Evolutionary conservation across 805 yeast genomes (phyloP).

Genomic region (Phaffomyces opuntiae): DNA sequence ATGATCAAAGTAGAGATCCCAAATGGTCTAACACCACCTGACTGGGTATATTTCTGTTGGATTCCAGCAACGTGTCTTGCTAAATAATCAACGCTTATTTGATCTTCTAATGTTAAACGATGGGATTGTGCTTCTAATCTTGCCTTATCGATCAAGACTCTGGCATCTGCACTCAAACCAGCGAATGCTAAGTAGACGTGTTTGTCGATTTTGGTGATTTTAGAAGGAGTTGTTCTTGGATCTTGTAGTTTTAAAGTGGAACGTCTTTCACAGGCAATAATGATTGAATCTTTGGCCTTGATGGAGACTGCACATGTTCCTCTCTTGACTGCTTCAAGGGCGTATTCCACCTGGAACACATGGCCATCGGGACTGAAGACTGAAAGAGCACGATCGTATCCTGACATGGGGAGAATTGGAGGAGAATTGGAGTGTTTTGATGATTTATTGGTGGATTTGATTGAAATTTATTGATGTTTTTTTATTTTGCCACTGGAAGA

Average conservation of each 20-base stretch:
- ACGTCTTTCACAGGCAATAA: conserved; percentile 94
- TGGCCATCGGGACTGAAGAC: conserved; percentile 99
- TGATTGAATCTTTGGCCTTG: conserved; percentile 83
- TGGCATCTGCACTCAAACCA: conserved; percentile 97
- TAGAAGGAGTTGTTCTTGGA: conserved; percentile 92
- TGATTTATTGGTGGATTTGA: not conserved
- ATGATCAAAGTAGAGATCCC: conserved; percentile 94
- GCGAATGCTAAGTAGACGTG: conserved; percentile 93
- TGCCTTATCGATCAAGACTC: conserved; percentile 90
- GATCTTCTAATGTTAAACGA: conserved; percentile 87
- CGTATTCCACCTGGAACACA: conserved; percentile 97
- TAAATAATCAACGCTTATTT: conserved; percentile 85
- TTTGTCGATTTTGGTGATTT: conserved; percentile 84
- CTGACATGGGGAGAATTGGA: conserved; percentile 58
- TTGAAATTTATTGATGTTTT: not conserved
- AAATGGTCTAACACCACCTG: conserved; percentile 98
- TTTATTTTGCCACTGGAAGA: too few relatives aligned
- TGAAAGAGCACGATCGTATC: conserved; percentile 98
- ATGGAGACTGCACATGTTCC: conserved; percentile 98
- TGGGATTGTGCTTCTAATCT: conserved; percentile 96
- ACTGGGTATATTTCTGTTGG: conserved; percentile 93
- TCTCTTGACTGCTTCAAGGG: conserved; percentile 94
- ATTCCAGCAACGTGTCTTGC: conserved; percentile 96
- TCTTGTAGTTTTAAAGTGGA: conserved; percentile 93
- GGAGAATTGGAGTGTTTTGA: not conserved